These are phyloP conservation scores for Rugonectria rugulosa DNA, from an alignment of 2,329 filamentous ascomycete genomes.

Conservation along the genomic window DNA sequence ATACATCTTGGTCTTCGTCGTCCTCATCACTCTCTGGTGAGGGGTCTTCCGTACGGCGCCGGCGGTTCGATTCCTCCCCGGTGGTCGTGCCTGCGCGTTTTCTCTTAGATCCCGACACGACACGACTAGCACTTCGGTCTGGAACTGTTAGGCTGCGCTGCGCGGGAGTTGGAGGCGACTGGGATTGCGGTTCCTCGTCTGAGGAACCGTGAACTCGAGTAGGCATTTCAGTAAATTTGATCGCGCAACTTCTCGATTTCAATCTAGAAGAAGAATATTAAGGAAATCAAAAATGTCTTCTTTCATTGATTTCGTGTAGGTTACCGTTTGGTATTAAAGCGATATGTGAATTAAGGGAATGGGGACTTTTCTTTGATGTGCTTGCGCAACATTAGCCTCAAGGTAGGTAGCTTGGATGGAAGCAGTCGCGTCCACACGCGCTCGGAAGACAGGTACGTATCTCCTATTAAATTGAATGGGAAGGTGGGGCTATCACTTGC, in stretches of 20 bases:
- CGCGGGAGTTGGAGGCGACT: conserved; percentile 29
- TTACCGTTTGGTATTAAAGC: conserved; percentile 4
- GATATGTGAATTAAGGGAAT: too few species aligned
- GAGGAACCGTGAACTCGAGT: conserved; percentile 30
- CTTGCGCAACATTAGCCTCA: too few species aligned
- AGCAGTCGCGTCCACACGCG: conserved; percentile 10
- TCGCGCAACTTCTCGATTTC: neutral
- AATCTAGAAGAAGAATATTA: too few species aligned
- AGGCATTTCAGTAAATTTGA: conserved; percentile 34
- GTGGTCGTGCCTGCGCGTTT: conserved; percentile 41
- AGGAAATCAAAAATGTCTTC: too few species aligned
- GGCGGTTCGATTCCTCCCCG: conserved; percentile 29
- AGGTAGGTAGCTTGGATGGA: too few species aligned
- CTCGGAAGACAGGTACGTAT: conserved; percentile 10
- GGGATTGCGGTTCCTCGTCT: conserved; percentile 31
- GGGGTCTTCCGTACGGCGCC: conserved; percentile 38
- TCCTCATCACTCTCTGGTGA: conserved; percentile 29
- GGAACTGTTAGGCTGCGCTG: conserved; percentile 36
- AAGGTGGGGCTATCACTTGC: too few species aligned
- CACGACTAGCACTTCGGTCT: conserved; percentile 33
- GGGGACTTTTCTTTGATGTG: too few species aligned
- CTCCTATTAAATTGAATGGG: conserved; percentile 8
- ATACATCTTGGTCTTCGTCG: conserved; percentile 52
- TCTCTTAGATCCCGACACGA: conserved; percentile 40
- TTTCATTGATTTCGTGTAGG: too few species aligned